A percentile compares a stretch with the other conserved stretches of the same genome.
These are phyloP conservation scores for Colletotrichum endophyticum DNA, from an alignment of 2,329 filamentous ascomycete species.

Conservation along the genomic window DNA sequence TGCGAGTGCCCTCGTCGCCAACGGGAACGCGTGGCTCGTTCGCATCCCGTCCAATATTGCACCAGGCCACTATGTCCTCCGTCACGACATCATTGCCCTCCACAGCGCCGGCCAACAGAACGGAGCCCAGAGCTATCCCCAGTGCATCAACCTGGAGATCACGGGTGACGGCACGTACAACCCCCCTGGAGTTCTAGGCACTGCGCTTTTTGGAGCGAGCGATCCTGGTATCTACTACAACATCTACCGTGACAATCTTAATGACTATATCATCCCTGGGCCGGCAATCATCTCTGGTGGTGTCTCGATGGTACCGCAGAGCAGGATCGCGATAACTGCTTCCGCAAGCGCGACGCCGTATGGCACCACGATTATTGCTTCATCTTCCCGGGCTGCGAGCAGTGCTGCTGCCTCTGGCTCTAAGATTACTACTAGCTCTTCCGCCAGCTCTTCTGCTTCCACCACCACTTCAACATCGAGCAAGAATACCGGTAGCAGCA, in stretches of 20 bases:
- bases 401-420: not conserved
- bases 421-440: too few species aligned
- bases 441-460: not conserved
- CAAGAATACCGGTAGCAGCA: not conserved
- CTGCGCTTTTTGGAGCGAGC: constrained; percentile 54
- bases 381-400: not conserved
- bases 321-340: constrained; percentile 18
- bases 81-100: constrained; percentile 60
- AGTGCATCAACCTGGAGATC: constrained; percentile 62
- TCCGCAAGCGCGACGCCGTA: constrained; percentile 21
- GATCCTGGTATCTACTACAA: constrained; percentile 61
- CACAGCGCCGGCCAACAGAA: constrained; percentile 48
- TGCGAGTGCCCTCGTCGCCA: constrained; percentile 49
- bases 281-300: constrained; percentile 32
- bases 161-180: constrained; percentile 53
- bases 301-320: constrained; percentile 23
- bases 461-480: not conserved
- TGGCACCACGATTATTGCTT: not conserved
- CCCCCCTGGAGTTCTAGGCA: constrained; percentile 51
- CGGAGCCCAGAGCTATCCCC: constrained; percentile 54
- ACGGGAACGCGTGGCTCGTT: constrained; percentile 56
- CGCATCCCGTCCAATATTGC: constrained; percentile 52
- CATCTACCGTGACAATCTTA: constrained; percentile 48
- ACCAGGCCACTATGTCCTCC: constrained; percentile 58
- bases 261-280: constrained; percentile 27